phyloP scores from a whole-genome alignment of 2,329 filamentous ascomycete genomes.

The Didymella glomerata region DNA sequence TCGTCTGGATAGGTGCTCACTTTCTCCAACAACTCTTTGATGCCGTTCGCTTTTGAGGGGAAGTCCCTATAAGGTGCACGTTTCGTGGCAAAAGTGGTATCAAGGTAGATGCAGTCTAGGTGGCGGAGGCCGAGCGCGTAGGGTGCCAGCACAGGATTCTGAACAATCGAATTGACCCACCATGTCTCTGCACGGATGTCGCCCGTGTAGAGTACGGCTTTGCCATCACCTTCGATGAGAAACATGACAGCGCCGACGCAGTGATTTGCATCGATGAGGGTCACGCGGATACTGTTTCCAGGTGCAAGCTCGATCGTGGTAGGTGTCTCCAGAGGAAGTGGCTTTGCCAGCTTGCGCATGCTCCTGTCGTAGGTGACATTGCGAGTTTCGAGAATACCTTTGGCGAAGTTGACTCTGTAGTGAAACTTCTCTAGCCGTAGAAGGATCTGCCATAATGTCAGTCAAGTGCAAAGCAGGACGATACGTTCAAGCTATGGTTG shows the following conservation, averaged over 20 bases:
- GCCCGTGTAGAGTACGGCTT: constrained; percentile 85
- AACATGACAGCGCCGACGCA: constrained; percentile 94
- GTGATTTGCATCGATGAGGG: constrained; percentile 89
- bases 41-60: constrained; percentile 74
- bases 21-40: constrained; percentile 75
- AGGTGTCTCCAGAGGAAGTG: constrained; percentile 82
- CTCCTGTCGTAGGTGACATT: constrained; percentile 77
- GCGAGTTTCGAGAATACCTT: constrained; percentile 77
- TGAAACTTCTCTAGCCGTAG: constrained; percentile 80
- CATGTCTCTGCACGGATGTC: constrained; percentile 87
- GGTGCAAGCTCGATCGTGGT: constrained; percentile 77
- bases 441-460: constrained; percentile 62
- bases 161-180: constrained; percentile 78
- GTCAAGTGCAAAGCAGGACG: neutral
- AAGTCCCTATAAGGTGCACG: constrained; percentile 61
- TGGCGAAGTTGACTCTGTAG: constrained; percentile 81
- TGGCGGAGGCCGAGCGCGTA: constrained; percentile 63
- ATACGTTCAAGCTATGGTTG: neutral
- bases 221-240: constrained; percentile 76
- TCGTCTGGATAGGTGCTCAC: constrained; percentile 73
- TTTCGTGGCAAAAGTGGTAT: constrained; percentile 77
- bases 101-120: constrained; percentile 85
- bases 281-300: constrained; percentile 75
- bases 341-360: constrained; percentile 75
- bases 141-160: constrained; percentile 77